Evolutionary conservation across 352 stramenopile genomes (phyloP).

Genomic region (Halophytophthora polymorphica): DNA sequence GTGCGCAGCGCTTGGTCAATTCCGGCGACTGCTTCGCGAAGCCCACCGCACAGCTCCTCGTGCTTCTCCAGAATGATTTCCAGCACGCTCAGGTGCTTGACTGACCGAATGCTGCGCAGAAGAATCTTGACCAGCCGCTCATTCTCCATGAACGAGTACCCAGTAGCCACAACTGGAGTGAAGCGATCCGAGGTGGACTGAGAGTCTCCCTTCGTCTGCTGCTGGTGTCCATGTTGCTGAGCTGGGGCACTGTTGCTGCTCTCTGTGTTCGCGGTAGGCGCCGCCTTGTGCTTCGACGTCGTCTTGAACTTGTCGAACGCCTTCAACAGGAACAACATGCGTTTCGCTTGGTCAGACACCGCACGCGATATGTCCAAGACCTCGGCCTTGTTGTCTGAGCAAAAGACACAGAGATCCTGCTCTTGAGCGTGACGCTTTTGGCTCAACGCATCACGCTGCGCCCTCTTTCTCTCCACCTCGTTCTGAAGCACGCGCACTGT

Average conservation of each 20-base stretch:
- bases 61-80: conserved; percentile 49
- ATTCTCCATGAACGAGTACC: conserved; percentile 69
- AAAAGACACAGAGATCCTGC: conserved; percentile 11
- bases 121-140: conserved; percentile 73
- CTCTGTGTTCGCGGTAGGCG: background rate
- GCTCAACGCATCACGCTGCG: conserved; percentile 9
- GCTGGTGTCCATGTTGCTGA: background rate
- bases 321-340: conserved; percentile 31
- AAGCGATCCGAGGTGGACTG: conserved; percentile 2
- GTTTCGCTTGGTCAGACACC: conserved; percentile 15
- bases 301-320: conserved; percentile 45
- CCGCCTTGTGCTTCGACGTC: conserved; percentile 14
- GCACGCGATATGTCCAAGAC: conserved; percentile 13
- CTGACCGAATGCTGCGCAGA: conserved; percentile 59
- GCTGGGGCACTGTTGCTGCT: background rate
- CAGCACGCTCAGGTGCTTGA: conserved; percentile 47
- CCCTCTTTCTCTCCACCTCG: conserved; percentile 16
- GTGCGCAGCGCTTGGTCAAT: conserved; percentile 35
- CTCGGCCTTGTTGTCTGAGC: conserved; percentile 12
- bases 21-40: conserved; percentile 28
- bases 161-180: conserved; percentile 1
- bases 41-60: conserved; percentile 27
- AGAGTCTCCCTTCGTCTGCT: conserved; percentile 3
- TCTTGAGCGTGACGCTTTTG: conserved; percentile 10
- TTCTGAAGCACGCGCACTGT: conserved; percentile 13